Conservation (phyloP, 164 flowering plant genomes). For the Cinnamomum micranthum region DNA sequence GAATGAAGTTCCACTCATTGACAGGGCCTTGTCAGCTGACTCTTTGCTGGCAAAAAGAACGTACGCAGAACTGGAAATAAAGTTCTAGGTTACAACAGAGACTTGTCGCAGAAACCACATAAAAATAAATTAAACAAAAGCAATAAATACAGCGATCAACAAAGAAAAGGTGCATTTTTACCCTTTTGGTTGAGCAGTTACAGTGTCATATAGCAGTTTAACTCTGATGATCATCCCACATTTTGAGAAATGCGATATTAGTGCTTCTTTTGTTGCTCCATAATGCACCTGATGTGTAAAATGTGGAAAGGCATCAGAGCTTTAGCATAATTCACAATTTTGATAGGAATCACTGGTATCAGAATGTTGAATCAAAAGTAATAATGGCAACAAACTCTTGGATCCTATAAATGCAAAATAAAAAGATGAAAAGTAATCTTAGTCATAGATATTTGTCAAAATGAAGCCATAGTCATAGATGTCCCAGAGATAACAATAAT, state of each 20-base stretch:
- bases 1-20: conserved; percentile 35
- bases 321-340: conserved; percentile 3
- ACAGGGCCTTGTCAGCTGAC: conserved; percentile 36
- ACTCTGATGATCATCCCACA: conserved; percentile 31
- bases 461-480: no score
- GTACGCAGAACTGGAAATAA: conserved; percentile 31
- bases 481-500: no score
- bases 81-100: not conserved
- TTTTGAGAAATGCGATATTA: conserved; percentile 29
- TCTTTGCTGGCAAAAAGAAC: conserved; percentile 31
- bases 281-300: conserved; percentile 39
- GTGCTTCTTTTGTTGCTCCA: conserved; percentile 35
- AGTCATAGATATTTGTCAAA: no score
- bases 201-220: conserved; percentile 20
- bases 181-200: conserved; percentile 35
- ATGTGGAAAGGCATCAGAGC: conserved; percentile 3
- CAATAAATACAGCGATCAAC: not conserved
- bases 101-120: not conserved
- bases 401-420: no score
- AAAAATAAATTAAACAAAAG: not conserved
- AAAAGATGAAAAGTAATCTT: no score
- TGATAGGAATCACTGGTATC: no score
- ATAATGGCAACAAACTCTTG: not conserved
- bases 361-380: not conserved
- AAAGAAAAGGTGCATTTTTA: conserved; percentile 8